Conservation (phyloP, 2,329 filamentous ascomycete genomes). For the Elsinoe arachidis region DNA sequence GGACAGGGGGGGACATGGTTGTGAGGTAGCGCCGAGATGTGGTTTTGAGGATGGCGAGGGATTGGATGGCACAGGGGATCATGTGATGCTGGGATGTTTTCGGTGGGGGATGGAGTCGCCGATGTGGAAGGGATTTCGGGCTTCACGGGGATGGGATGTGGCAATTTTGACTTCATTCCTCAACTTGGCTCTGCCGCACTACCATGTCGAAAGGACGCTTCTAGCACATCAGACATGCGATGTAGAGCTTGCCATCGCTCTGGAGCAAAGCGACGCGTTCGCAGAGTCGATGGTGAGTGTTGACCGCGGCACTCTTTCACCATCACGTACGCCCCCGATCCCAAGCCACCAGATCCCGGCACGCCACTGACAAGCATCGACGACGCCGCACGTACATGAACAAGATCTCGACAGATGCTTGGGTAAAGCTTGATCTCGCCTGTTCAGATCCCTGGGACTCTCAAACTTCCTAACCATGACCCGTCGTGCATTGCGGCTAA, state of each 20-base stretch:
- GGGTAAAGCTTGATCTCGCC: slow-evolving; percentile 4
- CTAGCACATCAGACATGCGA: too few relatives aligned
- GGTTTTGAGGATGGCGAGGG: background rate
- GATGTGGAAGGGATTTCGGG: too few relatives aligned
- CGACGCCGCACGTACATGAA: background rate
- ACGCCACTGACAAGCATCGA: background rate
- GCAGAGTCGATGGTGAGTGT: background rate
- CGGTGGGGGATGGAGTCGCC: too few relatives aligned
- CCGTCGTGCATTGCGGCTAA: background rate
- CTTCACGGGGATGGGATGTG: too few relatives aligned
- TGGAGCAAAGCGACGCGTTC: background rate
- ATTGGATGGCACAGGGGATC: too few relatives aligned
- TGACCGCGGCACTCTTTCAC: too few relatives aligned
- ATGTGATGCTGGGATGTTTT: too few relatives aligned
- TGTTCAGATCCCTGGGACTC: background rate
- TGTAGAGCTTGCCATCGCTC: too few relatives aligned
- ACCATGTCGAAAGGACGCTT: too few relatives aligned
- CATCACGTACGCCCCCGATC: background rate
- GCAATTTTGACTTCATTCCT: too few relatives aligned
- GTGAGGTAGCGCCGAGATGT: background rate
- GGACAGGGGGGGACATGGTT: background rate
- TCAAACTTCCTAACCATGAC: background rate
- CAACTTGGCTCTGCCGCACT: too few relatives aligned
- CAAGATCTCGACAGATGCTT: background rate
- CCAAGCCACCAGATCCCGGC: background rate